These are phyloP conservation scores for Alternaria infectoria DNA, from an alignment of 2,329 filamentous ascomycete species.

Conservation along the genomic window DNA sequence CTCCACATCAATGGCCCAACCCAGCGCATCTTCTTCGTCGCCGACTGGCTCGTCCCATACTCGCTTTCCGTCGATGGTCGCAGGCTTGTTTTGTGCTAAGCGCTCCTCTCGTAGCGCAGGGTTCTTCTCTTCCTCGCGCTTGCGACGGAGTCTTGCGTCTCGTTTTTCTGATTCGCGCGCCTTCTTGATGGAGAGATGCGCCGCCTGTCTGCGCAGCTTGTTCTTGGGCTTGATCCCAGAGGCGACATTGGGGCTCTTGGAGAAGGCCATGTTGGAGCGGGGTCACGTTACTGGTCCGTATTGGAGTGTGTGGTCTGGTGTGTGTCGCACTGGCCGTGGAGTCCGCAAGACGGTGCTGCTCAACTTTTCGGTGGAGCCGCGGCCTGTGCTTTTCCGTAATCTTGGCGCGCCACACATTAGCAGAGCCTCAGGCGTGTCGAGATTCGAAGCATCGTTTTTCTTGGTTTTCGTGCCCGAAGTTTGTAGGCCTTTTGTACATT, in stretches of 20 bases:
- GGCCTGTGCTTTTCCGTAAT: conserved; percentile 11
- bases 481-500: conserved; percentile 25
- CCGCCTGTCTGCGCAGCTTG: conserved; percentile 78
- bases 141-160: conserved; percentile 76
- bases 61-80: conserved; percentile 56
- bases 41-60: conserved; percentile 74
- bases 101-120: conserved; percentile 76
- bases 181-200: conserved; percentile 82
- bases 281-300: background rate
- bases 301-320: background rate
- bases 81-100: conserved; percentile 77
- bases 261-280: conserved; percentile 55
- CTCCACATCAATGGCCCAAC: conserved; percentile 54
- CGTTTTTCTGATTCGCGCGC: conserved; percentile 74
- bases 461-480: background rate
- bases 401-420: conserved; percentile 11
- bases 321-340: background rate
- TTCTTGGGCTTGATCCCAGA: conserved; percentile 68
- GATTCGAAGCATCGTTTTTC: conserved; percentile 11
- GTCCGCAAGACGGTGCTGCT: background rate
- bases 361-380: conserved; percentile 24
- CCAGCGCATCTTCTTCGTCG: conserved; percentile 52
- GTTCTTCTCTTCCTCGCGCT: conserved; percentile 84
- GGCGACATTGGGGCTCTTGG: conserved; percentile 54
- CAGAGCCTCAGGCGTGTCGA: background rate